Base-by-base conservation (phyloP, 2,329 filamentous ascomycete species). In the Exophiala viscosa region DNA sequence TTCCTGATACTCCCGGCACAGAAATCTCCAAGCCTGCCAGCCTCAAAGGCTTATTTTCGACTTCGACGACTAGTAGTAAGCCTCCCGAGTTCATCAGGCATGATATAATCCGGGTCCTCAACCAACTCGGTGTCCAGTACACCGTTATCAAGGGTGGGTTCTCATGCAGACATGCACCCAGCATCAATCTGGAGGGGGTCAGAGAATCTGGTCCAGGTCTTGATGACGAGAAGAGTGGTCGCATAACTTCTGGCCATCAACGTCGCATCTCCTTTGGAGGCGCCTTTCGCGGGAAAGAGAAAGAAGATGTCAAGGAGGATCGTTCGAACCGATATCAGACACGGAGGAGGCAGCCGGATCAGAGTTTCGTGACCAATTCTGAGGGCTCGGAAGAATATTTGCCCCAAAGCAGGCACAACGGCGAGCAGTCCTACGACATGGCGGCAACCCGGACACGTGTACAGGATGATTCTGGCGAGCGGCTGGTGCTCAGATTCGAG, bases 31-130 rank as follows among this genome's bases (percentile, higher is more conserved):
- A 96, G 69, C 93, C 93, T 0, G 93, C 97, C 2, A 97, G 87
- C 69, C 81, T 99, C 52, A 99, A 97, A 71, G 93, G 93, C 3
- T 78, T 99, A 14, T 97, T 99, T 73, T 97, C 92, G 64, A 93
- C 97, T 48, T 95, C 90, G 3, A 99, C 93, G 0, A 99, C 93
- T 5, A 96, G 90, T 52, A 93, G 86, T 66, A 95, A 95, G 67
- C 89, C 92, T 1, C 82, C 97, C 9, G 77, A 84, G 1, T 84
- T 90, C 54, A 99, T 99, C 58, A 84, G 92, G 35, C 77, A 84
- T 5, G 93, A 99, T 66, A 88, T 99, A 62, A 95, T 95, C 66
- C 82, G 92, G 45, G 93, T 97, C 2, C 73, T 99, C 47, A 86
- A 85, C 61, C 86, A 92, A 67, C 81, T 97, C 13, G 88, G 88